phyloP scores from a whole-genome alignment of 306 rosid species.

The Abrus precatorius region DNA sequence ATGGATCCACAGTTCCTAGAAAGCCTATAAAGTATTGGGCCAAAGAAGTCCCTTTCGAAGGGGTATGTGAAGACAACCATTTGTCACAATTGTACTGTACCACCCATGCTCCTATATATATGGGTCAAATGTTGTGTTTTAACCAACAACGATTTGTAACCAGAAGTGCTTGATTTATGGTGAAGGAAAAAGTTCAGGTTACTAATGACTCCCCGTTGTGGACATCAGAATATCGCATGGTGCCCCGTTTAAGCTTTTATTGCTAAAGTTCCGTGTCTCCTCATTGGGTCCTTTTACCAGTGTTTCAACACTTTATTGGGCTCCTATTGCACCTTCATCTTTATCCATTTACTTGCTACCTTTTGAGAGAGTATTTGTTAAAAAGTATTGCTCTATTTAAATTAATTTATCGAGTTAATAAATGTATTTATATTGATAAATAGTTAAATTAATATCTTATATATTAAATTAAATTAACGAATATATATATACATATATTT shows the following conservation, averaged over 20 bases:
- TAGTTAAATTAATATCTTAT: too few relatives aligned
- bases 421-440: too few relatives aligned
- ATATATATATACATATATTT: too few relatives aligned
- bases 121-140: slow-evolving; percentile 1
- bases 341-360: background rate
- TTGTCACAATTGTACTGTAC: background rate
- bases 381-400: too few relatives aligned
- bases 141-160: background rate
- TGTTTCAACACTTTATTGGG: background rate
- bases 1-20: slow-evolving; percentile 21
- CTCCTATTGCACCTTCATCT: background rate
- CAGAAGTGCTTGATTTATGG: background rate
- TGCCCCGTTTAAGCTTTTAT: background rate
- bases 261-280: background rate
- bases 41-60: slow-evolving; percentile 11
- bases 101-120: background rate
- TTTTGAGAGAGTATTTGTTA: too few relatives aligned
- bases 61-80: background rate
- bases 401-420: too few relatives aligned
- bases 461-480: too few relatives aligned
- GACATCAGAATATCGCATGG: background rate
- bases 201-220: background rate
- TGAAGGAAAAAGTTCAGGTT: background rate
- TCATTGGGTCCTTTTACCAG: background rate
- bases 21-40: slow-evolving; percentile 29